Evolutionary conservation across 179 eudicot genomes (phyloP).

Genomic region (Nepenthes alata): DNA sequence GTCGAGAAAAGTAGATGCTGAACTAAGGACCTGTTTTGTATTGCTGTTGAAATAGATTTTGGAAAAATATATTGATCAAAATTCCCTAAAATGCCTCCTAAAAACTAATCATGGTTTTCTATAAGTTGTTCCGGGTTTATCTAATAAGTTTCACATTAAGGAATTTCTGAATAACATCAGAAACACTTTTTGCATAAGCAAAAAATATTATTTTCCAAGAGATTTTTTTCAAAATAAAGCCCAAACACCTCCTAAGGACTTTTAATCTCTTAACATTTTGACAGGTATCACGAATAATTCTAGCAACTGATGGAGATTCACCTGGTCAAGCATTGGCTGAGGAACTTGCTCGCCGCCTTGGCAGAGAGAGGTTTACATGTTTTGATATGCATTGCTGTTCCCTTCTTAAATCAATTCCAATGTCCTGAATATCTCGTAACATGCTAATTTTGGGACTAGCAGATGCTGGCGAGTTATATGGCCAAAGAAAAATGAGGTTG

Average conservation of each 20-base stretch:
- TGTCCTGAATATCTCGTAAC: conserved; percentile 1
- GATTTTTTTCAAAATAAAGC: too few relatives aligned
- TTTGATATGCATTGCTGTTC: neutral
- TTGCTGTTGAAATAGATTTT: neutral
- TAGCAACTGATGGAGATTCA: conserved; percentile 85
- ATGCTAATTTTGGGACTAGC: conserved; percentile 6
- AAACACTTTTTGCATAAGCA: too few relatives aligned
- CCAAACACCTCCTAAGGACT: neutral
- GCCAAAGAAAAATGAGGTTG: conserved; percentile 65
- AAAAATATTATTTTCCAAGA: too few relatives aligned
- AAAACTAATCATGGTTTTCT: too few relatives aligned
- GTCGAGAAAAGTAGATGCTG: neutral
- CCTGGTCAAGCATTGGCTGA: conserved; percentile 99
- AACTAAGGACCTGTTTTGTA: neutral
- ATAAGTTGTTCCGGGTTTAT: too few relatives aligned
- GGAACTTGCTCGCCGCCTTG: conserved; percentile 97
- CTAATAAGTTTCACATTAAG: too few relatives aligned
- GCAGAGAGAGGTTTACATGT: conserved; percentile 66
- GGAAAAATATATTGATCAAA: neutral
- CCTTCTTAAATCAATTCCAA: conserved; percentile 2
- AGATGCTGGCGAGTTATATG: conserved; percentile 97
- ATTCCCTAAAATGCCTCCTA: too few relatives aligned
- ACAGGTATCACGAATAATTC: conserved; percentile 88
- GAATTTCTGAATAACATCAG: too few relatives aligned
- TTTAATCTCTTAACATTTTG: conserved; percentile 8